Conservation (phyloP, 164 flowering plant genomes). For the Annona squamosa region DNA sequence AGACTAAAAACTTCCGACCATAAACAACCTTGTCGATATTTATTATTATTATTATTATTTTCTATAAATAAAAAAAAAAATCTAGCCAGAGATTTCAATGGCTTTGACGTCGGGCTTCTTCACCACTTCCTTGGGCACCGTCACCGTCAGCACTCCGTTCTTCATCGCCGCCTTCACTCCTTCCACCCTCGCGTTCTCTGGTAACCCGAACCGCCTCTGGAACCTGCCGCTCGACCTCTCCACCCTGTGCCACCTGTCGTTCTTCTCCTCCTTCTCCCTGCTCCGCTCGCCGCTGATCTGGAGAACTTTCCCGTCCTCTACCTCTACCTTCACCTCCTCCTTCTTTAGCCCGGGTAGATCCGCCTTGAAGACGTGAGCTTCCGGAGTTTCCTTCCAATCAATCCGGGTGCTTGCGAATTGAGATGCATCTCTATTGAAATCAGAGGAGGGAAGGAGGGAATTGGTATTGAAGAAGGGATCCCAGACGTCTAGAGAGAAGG, state of each 20-base stretch:
- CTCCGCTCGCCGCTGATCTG: conserved; percentile 34
- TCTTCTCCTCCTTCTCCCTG: conserved; percentile 19
- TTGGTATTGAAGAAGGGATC: conserved; percentile 9
- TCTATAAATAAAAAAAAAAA: too few relatives aligned
- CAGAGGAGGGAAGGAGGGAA: neutral
- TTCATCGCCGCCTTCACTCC: conserved; percentile 29
- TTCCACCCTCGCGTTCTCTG: conserved; percentile 32
- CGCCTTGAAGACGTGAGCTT: conserved; percentile 35
- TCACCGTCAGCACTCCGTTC: conserved; percentile 33
- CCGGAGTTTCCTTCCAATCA: conserved; percentile 41
- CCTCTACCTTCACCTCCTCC: conserved; percentile 37
- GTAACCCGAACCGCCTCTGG: conserved; percentile 28
- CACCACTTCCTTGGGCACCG: conserved; percentile 29
- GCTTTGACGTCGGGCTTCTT: conserved; percentile 21
- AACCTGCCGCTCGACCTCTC: conserved; percentile 35
- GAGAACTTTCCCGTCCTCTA: conserved; percentile 33
- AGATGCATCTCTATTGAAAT: conserved; percentile 13
- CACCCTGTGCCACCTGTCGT: conserved; percentile 26
- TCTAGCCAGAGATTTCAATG: conserved; percentile 26
- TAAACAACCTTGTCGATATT: too few relatives aligned
- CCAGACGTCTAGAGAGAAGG: conserved; percentile 16
- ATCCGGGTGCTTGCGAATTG: conserved; percentile 16
- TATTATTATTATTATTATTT: too few relatives aligned
- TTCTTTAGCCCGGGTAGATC: conserved; percentile 36
- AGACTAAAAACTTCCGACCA: too few relatives aligned